phyloP scores from a whole-genome alignment of 805 yeast species.

The Sungouiozyma ichnusensis region DNA sequence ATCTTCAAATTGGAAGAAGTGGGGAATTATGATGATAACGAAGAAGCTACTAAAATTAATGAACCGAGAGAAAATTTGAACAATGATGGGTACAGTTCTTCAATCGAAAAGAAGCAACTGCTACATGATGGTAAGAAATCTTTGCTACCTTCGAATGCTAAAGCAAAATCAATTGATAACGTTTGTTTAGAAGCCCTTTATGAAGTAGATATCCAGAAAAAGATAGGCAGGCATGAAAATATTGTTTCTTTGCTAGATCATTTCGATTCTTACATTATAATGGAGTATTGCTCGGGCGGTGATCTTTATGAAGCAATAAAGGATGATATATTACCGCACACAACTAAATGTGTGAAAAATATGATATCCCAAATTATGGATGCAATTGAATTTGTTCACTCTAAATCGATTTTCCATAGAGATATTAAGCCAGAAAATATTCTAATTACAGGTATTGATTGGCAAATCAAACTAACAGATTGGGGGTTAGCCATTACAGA shows the following conservation, averaged over 20 bases:
- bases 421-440: slow-evolving; percentile 77
- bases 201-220: slow-evolving; percentile 56
- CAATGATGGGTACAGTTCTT: slow-evolving; percentile 8
- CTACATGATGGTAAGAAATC: slow-evolving; percentile 23
- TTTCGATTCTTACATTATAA: slow-evolving; percentile 58
- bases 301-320: slow-evolving; percentile 77
- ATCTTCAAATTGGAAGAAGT: slow-evolving; percentile 49
- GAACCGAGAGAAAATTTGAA: neutral
- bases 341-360: slow-evolving; percentile 36
- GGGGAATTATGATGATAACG: slow-evolving; percentile 18
- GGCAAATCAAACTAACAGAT: slow-evolving; percentile 56
- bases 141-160: slow-evolving; percentile 27
- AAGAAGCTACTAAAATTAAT: slow-evolving; percentile 3
- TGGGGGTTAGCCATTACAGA: slow-evolving; percentile 60
- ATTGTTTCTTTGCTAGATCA: slow-evolving; percentile 51
- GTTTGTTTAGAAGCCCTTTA: slow-evolving; percentile 50
- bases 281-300: slow-evolving; percentile 83
- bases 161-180: slow-evolving; percentile 31
- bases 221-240: slow-evolving; percentile 48
- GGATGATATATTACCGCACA: slow-evolving; percentile 45
- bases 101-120: slow-evolving; percentile 16
- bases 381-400: slow-evolving; percentile 71
- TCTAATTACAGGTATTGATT: slow-evolving; percentile 42
- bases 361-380: slow-evolving; percentile 55
- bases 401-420: slow-evolving; percentile 62